Evolutionary conservation across 331 rosid genomes (phyloP), one percentile per base, ranked within the genome.

Genomic region (Prunus yedoensis): DNA sequence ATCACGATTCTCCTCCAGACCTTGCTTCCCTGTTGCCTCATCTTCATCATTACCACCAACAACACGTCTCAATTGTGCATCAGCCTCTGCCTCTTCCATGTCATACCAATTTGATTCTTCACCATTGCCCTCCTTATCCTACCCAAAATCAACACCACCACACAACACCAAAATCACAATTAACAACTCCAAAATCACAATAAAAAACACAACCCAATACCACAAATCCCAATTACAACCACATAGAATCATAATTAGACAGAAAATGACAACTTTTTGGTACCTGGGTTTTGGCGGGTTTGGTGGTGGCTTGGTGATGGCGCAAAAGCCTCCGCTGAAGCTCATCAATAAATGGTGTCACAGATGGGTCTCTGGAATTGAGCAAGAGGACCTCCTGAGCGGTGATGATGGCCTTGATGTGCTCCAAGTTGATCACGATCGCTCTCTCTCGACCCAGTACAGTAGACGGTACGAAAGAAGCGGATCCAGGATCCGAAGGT

Each of bases 321-420:
- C 93, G 96, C 10, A 78, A 54, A 56, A 95, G 84, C 57, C 97
- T 63, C 4, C 90, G 78, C 47, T 79, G 94, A 74, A 95, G 93
- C 81, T 92, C 97, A 2, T 87, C 88, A 5, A 95, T 89, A 32
- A 95, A 92, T 7, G 97, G 97, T 17, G 80, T 87, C 17, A 95
- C 97, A 13, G 94, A 89, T 0, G 97, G 99, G 71, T 92, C 97
- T 13, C 88, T 76, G 0, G 97, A 93, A 77, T 95, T 95, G 72
- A 95, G 83, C 64, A 95, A 77, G 27, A 95, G 89, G 8, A 92
- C 94, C 60, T 95, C 97, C 12, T 90, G 89, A 2, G 99, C 97
- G 3, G 97, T 92, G 75, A 95, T 85, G 67, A 95, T 92, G 58
- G 99, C 99, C 57, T 95, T 95, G 76, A 95, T 95, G 78, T 95